phyloP scores from a whole-genome alignment of 1,284 basidiomycete species.

The Flammula alnicola region DNA sequence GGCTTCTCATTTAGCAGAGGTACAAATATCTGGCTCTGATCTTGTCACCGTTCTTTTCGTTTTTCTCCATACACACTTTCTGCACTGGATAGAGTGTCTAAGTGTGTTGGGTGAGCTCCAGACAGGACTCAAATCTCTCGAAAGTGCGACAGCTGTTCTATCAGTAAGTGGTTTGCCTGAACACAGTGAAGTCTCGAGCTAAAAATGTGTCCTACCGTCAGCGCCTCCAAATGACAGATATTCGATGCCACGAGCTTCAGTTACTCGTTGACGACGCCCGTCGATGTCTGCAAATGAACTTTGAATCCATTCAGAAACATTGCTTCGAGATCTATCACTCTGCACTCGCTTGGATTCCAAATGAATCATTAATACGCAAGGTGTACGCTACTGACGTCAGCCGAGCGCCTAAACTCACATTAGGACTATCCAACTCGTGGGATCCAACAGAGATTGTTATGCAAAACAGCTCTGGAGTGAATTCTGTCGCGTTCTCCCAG shows the following conservation, averaged over 20 bases:
- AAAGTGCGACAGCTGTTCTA: background rate
- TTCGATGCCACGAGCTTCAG: conserved; percentile 2
- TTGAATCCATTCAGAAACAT: conserved; percentile 16
- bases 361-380: conserved; percentile 14
- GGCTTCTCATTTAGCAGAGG: too few species aligned
- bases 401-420: background rate
- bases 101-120: conserved; percentile 3
- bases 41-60: conserved; percentile 3
- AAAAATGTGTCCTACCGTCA: background rate
- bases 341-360: conserved; percentile 21
- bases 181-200: background rate
- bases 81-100: conserved; percentile 17
- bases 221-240: background rate
- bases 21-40: background rate
- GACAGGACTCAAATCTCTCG: conserved; percentile 2
- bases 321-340: conserved; percentile 18
- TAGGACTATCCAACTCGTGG: conserved; percentile 1
- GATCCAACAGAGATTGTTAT: conserved; percentile 2
- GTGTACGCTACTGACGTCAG: conserved; percentile 9
- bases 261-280: too few species aligned
- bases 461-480: background rate
- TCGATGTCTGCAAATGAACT: conserved; percentile 20
- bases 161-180: conserved; percentile 2
- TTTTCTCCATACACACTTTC: conserved; percentile 10
- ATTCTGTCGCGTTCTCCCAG: conserved; percentile 1